These are phyloP conservation scores for Saitozyma sp. DNA, from an alignment of 768 basidiomycete genomes.

Conservation along the genomic window DNA sequence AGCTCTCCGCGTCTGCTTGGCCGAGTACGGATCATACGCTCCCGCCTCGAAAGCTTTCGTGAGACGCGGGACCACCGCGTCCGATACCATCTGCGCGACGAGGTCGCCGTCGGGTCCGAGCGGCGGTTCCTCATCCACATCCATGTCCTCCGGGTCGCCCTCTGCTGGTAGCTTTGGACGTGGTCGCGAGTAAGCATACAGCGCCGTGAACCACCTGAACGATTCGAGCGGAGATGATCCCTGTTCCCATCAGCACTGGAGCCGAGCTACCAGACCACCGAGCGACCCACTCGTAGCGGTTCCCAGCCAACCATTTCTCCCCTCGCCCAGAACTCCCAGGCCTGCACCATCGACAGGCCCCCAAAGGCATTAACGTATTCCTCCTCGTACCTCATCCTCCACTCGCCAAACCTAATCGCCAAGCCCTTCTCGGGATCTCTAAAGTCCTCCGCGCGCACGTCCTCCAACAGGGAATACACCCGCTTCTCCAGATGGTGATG, in stretches of 20 bases:
- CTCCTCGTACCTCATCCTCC: conserved; percentile 75
- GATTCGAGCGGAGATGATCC: conserved; percentile 60
- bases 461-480: conserved; percentile 65
- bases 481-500: conserved; percentile 60
- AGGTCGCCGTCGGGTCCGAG: conserved; percentile 83
- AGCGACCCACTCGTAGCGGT: conserved; percentile 67
- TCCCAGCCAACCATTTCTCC: conserved; percentile 86
- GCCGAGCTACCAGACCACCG: not conserved
- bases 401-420: conserved; percentile 65
- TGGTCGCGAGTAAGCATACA: conserved; percentile 75
- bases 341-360: conserved; percentile 77
- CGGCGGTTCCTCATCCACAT: conserved; percentile 59
- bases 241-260: conserved; percentile 12
- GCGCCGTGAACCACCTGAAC: conserved; percentile 77
- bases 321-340: conserved; percentile 94
- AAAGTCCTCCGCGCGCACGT: conserved; percentile 83
- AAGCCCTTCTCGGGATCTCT: conserved; percentile 72
- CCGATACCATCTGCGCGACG: conserved; percentile 83
- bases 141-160: conserved; percentile 48
- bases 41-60: conserved; percentile 75
- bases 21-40: conserved; percentile 78
- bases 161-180: conserved; percentile 14
- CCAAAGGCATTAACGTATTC: conserved; percentile 87
- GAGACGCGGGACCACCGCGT: conserved; percentile 72
- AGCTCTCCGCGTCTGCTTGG: conserved; percentile 61